Conservation (phyloP, 176 grass and related monocot genomes). For the bread wheat (Triticum aestivum) region DNA sequence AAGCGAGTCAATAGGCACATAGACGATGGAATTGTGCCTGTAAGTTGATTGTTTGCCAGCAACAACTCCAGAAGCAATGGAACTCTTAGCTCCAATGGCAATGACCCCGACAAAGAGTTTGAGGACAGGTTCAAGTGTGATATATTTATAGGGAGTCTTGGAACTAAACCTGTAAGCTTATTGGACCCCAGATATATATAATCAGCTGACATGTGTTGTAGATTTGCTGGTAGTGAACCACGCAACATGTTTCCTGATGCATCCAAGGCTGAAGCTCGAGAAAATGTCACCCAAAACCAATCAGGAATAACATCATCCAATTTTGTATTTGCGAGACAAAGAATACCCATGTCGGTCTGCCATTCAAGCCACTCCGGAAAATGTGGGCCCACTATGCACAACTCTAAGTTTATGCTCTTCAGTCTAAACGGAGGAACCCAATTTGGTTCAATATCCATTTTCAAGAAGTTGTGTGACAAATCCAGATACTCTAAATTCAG, state of each 20-base stretch:
- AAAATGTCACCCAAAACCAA: background rate
- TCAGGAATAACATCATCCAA: background rate
- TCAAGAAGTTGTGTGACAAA: background rate
- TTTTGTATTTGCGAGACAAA: background rate
- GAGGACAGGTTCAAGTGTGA: background rate
- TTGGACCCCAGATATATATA: background rate
- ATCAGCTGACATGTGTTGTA: background rate
- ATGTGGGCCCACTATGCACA: background rate
- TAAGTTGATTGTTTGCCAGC: background rate
- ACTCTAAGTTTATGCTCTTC: too few species aligned
- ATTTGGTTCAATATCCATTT: background rate
- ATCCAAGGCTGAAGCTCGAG: background rate
- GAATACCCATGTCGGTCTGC: background rate
- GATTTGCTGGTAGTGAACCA: background rate
- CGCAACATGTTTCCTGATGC: background rate
- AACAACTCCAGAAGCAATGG: accelerated
- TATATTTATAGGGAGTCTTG: background rate
- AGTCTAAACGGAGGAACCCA: background rate
- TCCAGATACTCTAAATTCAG: background rate
- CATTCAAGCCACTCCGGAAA: background rate
- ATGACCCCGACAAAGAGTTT: background rate
- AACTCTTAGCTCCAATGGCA: background rate
- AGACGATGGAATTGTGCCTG: background rate
- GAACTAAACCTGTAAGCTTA: background rate
- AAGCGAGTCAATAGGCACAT: background rate